These are phyloP conservation scores for Saururus chinensis DNA, from an alignment of 164 flowering plant species.

Conservation along the genomic window DNA sequence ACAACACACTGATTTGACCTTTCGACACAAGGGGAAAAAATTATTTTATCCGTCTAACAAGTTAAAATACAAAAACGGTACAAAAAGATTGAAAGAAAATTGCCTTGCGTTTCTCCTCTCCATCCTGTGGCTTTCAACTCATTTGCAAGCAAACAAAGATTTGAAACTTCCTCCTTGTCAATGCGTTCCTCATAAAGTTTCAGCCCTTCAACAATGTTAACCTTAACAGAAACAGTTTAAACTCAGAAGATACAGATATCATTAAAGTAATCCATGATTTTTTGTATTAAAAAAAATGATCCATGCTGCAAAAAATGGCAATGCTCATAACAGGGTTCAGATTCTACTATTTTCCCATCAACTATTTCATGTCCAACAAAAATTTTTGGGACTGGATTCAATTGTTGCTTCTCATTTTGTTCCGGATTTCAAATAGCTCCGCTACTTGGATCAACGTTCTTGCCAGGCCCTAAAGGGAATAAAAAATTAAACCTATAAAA, in stretches of 20 bases:
- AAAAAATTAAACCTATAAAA: neutral
- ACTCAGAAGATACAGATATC: neutral
- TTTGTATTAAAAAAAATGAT: too few species aligned
- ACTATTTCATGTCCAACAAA: conserved; percentile 44
- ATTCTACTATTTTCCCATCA: conserved; percentile 57
- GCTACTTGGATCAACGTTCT: too few species aligned
- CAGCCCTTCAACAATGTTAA: conserved; percentile 76
- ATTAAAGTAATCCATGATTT: neutral
- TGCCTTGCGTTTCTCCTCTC: conserved; percentile 76
- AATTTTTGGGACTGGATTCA: conserved; percentile 32
- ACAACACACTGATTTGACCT: too few species aligned
- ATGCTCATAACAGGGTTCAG: too few species aligned
- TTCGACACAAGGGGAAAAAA: too few species aligned
- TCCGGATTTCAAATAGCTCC: conserved; percentile 12
- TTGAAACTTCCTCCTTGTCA: conserved; percentile 44
- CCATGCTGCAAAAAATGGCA: neutral
- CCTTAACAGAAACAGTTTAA: conserved; percentile 18
- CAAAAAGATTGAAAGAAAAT: too few species aligned
- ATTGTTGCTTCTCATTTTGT: conserved; percentile 27
- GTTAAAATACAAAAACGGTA: neutral
- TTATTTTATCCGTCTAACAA: too few species aligned
- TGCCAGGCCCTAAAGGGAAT: conserved; percentile 12
- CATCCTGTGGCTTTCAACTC: conserved; percentile 71
- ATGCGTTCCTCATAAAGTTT: conserved; percentile 49
- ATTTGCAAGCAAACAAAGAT: conserved; percentile 48